Conservation (phyloP, 345 rosid genomes). For the Pugionium dolabratum region DNA sequence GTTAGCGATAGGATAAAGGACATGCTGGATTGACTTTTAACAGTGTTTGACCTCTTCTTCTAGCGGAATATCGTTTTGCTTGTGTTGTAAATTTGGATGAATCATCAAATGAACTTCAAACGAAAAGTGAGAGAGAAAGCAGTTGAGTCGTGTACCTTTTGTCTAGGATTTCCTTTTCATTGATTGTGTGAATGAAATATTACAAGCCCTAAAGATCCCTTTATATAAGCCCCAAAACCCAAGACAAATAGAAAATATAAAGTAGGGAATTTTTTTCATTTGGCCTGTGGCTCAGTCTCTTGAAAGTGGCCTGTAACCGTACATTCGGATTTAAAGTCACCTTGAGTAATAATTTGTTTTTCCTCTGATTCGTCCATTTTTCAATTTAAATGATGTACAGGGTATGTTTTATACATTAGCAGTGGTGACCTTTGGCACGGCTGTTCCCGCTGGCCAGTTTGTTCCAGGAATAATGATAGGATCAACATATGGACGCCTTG, state of each 20-base stretch:
- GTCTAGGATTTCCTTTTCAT: neutral
- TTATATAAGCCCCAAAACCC: neutral
- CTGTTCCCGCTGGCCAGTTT: constrained; percentile 99
- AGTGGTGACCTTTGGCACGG: constrained; percentile 91
- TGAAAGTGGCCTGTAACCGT: no score
- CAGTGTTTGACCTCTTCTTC: constrained; percentile 15
- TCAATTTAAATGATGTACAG: constrained; percentile 47
- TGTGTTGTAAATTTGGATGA: no score
- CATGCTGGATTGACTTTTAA: constrained; percentile 17
- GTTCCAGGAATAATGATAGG: constrained; percentile 99
- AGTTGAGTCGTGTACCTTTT: neutral
- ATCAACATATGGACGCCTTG: constrained; percentile 96
- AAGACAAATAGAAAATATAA: no score
- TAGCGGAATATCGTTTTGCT: neutral
- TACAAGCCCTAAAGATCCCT: neutral
- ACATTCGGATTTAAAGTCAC: no score
- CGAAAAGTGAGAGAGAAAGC: neutral
- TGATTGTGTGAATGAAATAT: neutral
- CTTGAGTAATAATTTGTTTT: neutral
- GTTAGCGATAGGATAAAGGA: constrained; percentile 23
- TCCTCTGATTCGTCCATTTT: constrained; percentile 15
- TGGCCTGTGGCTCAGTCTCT: no score
- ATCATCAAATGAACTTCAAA: no score
- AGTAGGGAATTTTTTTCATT: no score
- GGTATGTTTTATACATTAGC: constrained; percentile 94